Conservation (phyloP, 495 filamentous ascomycete species). For the Hypoxylon fuscum region DNA sequence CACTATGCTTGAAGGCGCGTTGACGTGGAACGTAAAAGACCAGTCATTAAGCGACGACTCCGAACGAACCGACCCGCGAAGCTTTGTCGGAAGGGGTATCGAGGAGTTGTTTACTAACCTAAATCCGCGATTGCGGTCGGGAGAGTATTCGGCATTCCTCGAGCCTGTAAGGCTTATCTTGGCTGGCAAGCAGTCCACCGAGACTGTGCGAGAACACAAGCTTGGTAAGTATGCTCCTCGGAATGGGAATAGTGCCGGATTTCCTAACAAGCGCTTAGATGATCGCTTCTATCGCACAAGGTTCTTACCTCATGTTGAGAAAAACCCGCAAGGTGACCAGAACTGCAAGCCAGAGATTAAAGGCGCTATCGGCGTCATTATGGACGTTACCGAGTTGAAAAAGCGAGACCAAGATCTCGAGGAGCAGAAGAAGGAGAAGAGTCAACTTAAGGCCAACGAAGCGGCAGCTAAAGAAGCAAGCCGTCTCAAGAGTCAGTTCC, state of each 20-base stretch:
- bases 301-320: slow-evolving; percentile 66
- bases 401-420: slow-evolving; percentile 65
- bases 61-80: slow-evolving; percentile 25
- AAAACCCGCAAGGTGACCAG: slow-evolving; percentile 55
- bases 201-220: slow-evolving; percentile 59
- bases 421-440: slow-evolving; percentile 68
- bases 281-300: slow-evolving; percentile 71
- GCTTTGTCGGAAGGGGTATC: slow-evolving; percentile 65
- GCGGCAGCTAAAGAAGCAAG: slow-evolving; percentile 74
- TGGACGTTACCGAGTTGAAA: slow-evolving; percentile 74
- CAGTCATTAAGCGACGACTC: slow-evolving; percentile 39
- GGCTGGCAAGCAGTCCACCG: slow-evolving; percentile 57
- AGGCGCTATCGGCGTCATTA: slow-evolving; percentile 72
- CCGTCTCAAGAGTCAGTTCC: slow-evolving; percentile 72
- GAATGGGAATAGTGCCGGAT: not conserved
- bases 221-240: slow-evolving; percentile 42
- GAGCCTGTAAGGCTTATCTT: slow-evolving; percentile 67
- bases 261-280: slow-evolving; percentile 41
- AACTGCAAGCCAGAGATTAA: slow-evolving; percentile 60
- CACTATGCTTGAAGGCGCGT: slow-evolving; percentile 69
- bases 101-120: slow-evolving; percentile 64
- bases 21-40: slow-evolving; percentile 58
- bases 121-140: slow-evolving; percentile 41
- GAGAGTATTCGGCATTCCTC: slow-evolving; percentile 56
- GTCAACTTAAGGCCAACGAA: slow-evolving; percentile 69